Evolutionary conservation across 2,329 filamentous ascomycete species (phyloP), one percentile per base, ranked within the genome.

Genomic region (Fusarium phyllophilum): DNA sequence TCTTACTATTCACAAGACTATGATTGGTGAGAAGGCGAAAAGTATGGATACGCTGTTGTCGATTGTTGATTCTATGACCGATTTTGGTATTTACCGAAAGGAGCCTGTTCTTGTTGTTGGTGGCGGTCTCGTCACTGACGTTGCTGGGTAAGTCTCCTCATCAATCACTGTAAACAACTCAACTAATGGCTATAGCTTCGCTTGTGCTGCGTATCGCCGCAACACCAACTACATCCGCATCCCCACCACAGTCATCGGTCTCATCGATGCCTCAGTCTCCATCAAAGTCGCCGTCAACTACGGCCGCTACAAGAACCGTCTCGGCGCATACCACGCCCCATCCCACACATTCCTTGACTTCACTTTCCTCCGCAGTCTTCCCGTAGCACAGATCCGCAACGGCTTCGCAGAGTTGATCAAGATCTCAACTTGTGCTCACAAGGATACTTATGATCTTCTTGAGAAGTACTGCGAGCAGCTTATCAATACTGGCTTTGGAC

Each of bases 251-350:
- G 90, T 94, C 72, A 93, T 94, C 78, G 92, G 92, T 15, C 85
- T 94, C 54, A 94, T 94, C 68, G 92, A 94, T 78, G 92, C 92
- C 7, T 92, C 90, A 24, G 92, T 94, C 57, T 92, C 89, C 41
- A 94, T 94, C 85, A 93, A 94, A 79, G 92, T 94, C n/a, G 92
- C 90, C 18, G 91, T 94, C 77, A 94, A 94, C 84, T 93, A 93
- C 77, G 91, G 90, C 79, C 89, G 91, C 80, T 92, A 93, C 85
- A 94, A 94, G 86, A 94, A 94, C 83, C 86, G 91, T 18, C 87
- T 94, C 1, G 91, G 91, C 34, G 92, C 91, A 8, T 94, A 94
- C 79, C 92, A 94, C 77, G 91, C 92, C 1, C 92, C 92, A 0
- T 86, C 89, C 54, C 90, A 92, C 78, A 94, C 92, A 2, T 93